These are phyloP conservation scores for Aspergillus hortae DNA, from an alignment of 2,329 filamentous ascomycete genomes.

Conservation along the genomic window DNA sequence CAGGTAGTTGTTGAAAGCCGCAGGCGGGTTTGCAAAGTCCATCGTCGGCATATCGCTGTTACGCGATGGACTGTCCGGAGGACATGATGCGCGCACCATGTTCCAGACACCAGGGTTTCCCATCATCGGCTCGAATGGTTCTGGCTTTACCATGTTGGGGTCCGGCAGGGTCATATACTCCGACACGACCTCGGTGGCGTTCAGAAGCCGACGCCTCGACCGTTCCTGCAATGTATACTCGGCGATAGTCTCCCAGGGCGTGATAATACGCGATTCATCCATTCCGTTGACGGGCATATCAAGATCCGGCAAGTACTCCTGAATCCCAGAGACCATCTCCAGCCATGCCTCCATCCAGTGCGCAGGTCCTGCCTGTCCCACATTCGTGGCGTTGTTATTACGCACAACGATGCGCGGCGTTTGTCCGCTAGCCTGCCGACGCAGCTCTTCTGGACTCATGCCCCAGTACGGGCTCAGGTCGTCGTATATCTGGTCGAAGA, in stretches of 20 bases:
- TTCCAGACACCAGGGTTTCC: slow-evolving; percentile 38
- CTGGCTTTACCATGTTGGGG: slow-evolving; percentile 2
- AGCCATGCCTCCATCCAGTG: slow-evolving; percentile 42
- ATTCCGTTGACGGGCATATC: slow-evolving; percentile 48
- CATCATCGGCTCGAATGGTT: slow-evolving; percentile 8
- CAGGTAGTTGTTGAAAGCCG: slow-evolving; percentile 26
- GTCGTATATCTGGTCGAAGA: slow-evolving; percentile 51
- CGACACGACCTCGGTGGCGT: neutral
- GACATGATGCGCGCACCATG: slow-evolving; percentile 40
- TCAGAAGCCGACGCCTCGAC: slow-evolving; percentile 9
- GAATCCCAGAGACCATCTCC: slow-evolving; percentile 37
- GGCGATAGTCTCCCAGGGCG: slow-evolving; percentile 46
- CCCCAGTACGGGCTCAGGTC: slow-evolving; percentile 51
- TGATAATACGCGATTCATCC: slow-evolving; percentile 48
- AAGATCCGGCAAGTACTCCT: slow-evolving; percentile 42
- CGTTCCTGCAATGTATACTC: slow-evolving; percentile 34
- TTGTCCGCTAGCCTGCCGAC: slow-evolving; percentile 38
- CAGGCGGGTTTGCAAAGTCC: slow-evolving; percentile 30
- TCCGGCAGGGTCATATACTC: slow-evolving; percentile 13
- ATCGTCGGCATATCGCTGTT: slow-evolving; percentile 24
- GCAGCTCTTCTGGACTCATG: slow-evolving; percentile 39
- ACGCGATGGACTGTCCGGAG: slow-evolving; percentile 15
- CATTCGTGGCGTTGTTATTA: slow-evolving; percentile 34
- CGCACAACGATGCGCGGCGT: slow-evolving; percentile 39
- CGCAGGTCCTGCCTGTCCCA: slow-evolving; percentile 21